A percentile compares a stretch with the other conserved stretches of the same genome.
Conservation (phyloP, 257 asterid genomes). For the Primulina eburnea region DNA sequence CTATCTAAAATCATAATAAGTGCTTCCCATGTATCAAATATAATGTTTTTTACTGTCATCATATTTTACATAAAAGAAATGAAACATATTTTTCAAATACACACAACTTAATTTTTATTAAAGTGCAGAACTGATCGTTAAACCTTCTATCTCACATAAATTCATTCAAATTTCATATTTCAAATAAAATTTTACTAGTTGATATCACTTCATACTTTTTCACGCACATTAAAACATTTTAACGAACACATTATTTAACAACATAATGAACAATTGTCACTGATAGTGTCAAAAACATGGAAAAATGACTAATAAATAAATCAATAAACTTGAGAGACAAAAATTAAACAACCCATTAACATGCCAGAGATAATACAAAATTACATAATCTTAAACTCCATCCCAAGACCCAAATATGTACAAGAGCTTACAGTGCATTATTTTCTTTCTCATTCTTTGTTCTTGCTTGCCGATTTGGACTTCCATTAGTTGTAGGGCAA, state of each 20-base stretch:
- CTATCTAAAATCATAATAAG: no score
- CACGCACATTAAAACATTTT: background rate
- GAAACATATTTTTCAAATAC: no score
- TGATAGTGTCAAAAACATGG: background rate
- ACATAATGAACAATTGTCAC: background rate
- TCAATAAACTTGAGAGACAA: no score
- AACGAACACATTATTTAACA: background rate
- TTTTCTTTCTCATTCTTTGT: constrained; percentile 61
- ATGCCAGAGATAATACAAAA: background rate
- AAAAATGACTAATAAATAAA: background rate
- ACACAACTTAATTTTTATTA: no score
- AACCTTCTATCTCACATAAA: no score
- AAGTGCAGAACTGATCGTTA: background rate
- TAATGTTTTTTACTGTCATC: no score
- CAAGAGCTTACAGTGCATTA: constrained; percentile 28
- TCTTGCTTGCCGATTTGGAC: constrained; percentile 39
- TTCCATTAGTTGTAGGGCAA: constrained; percentile 35
- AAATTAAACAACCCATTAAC: background rate
- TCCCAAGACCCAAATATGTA: background rate
- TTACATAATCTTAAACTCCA: background rate
- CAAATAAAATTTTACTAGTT: no score
- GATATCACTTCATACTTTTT: no score
- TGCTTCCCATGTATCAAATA: no score
- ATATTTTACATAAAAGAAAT: no score
- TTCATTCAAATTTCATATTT: no score